These are phyloP conservation scores for Myxozyma geophila DNA, from an alignment of 805 yeast species.

Conservation along the genomic window DNA sequence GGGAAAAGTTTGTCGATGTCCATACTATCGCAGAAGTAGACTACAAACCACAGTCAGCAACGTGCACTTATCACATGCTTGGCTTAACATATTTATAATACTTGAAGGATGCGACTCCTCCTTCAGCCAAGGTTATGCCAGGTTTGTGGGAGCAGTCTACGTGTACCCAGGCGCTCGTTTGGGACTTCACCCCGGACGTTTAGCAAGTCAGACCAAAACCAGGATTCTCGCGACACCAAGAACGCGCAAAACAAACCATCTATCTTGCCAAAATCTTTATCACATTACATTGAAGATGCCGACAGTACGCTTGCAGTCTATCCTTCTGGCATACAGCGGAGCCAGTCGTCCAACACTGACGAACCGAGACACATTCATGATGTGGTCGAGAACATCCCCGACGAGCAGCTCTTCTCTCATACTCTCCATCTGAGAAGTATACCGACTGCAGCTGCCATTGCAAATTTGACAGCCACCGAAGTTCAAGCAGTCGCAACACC, in stretches of 20 bases:
- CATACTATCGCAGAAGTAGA: too few species aligned
- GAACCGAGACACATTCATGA: neutral
- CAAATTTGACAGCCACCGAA: neutral
- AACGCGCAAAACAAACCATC: neutral
- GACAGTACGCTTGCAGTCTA: neutral
- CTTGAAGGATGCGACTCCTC: too few species aligned
- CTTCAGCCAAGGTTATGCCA: too few species aligned
- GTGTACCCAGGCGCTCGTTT: too few species aligned
- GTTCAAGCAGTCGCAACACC: neutral
- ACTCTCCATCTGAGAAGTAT: slow-evolving; percentile 1
- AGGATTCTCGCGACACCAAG: too few species aligned
- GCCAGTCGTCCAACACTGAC: neutral
- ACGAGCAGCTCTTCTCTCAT: slow-evolving; percentile 12
- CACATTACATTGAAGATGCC: neutral
- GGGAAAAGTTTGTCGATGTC: too few species aligned
- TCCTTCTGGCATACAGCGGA: neutral
- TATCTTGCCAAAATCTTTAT: neutral
- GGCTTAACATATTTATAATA: too few species aligned
- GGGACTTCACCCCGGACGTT: too few species aligned
- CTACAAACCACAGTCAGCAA: too few species aligned
- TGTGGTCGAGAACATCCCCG: neutral
- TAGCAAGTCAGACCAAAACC: too few species aligned
- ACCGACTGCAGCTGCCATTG: slow-evolving; percentile 2
- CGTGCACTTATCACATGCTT: too few species aligned
- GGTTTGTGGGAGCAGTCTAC: too few species aligned